These are phyloP conservation scores for Trebouxia sp. DNA, from an alignment of 139 green algal species.

Conservation along the genomic window DNA sequence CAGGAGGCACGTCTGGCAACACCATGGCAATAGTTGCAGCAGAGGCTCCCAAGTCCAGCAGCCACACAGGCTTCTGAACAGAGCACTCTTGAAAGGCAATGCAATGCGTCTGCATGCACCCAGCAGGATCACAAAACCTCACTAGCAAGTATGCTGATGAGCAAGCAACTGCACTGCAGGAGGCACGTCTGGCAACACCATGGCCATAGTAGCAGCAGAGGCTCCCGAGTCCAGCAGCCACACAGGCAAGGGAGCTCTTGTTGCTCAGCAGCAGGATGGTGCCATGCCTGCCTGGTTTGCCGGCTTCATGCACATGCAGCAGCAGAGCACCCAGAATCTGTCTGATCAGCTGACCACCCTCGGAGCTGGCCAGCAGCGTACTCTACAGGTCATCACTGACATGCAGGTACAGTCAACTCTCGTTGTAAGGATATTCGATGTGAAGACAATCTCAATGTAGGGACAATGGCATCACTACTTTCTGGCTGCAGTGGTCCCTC, in stretches of 20 bases:
- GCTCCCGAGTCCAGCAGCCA: conserved; percentile 21
- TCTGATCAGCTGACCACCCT: background rate
- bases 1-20: background rate
- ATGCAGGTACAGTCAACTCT: background rate
- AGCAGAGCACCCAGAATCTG: background rate
- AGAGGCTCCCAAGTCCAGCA: no score
- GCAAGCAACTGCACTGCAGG: no score
- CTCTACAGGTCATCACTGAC: background rate
- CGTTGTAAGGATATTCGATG: background rate
- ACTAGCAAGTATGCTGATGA: no score
- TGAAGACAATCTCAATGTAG: no score
- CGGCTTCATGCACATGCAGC: background rate
- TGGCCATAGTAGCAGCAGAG: conserved; percentile 17
- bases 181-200: background rate
- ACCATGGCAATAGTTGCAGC: background rate
- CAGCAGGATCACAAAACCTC: no score
- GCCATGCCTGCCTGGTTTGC: background rate
- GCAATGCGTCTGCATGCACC: no score
- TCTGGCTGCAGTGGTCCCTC: no score
- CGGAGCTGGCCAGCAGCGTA: no score
- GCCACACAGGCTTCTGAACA: no score
- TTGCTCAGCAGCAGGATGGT: background rate
- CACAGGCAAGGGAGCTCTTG: conserved; percentile 2
- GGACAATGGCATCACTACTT: no score
- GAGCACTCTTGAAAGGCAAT: no score